These are phyloP conservation scores for Turnera subulata DNA, from an alignment of 345 rosid genomes.

Conservation along the genomic window DNA sequence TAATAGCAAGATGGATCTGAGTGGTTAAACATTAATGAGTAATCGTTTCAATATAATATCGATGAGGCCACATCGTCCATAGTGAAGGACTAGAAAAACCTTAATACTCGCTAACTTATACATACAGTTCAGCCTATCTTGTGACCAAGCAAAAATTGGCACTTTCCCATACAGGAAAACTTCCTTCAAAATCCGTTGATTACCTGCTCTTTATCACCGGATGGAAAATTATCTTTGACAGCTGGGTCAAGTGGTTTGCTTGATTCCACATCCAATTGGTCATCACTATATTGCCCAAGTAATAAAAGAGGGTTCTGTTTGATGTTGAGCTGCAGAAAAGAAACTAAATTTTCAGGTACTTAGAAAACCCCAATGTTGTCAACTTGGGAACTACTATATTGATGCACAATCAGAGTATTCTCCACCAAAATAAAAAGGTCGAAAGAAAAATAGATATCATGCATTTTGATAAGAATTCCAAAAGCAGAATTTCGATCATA, in stretches of 20 bases:
- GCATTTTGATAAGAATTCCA: constrained; percentile 20
- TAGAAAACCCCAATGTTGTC: constrained; percentile 14
- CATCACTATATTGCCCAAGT: constrained; percentile 94
- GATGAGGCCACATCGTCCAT: too few relatives aligned
- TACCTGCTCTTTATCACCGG: constrained; percentile 53
- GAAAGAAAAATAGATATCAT: constrained; percentile 7
- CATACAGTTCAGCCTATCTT: too few relatives aligned
- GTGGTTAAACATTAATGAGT: too few relatives aligned
- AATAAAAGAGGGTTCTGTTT: constrained; percentile 74
- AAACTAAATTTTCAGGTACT: constrained; percentile 35
- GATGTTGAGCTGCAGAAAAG: constrained; percentile 64
- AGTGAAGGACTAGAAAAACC: too few relatives aligned
- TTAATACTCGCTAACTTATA: neutral
- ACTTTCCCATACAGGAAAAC: neutral
- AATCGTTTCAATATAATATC: too few relatives aligned
- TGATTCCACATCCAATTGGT: constrained; percentile 60
- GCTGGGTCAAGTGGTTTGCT: constrained; percentile 20
- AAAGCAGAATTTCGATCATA: constrained; percentile 22
- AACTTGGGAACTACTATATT: constrained; percentile 14
- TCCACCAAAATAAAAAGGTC: constrained; percentile 7
- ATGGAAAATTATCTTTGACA: constrained; percentile 31
- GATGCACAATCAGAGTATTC: constrained; percentile 12
- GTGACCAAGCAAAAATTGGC: neutral
- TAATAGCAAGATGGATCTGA: too few relatives aligned
- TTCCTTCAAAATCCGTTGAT: neutral